Conservation (phyloP, 768 basidiomycete genomes). For the Scleroderma citrinum region DNA sequence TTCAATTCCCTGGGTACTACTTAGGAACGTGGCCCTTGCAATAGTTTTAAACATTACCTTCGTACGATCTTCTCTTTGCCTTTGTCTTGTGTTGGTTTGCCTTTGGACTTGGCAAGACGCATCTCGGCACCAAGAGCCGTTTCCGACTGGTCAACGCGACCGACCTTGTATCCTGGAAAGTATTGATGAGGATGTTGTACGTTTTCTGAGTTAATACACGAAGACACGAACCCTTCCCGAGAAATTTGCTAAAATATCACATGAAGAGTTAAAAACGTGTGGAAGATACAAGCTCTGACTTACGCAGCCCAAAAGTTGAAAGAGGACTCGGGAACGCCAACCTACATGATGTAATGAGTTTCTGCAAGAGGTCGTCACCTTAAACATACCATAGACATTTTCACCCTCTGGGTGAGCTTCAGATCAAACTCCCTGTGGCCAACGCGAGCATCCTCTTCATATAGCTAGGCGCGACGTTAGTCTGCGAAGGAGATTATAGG, state of each 20-base stretch:
- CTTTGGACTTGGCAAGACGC: constrained; percentile 67
- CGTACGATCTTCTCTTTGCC: constrained; percentile 84
- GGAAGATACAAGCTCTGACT: constrained; percentile 24
- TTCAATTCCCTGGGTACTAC: constrained; percentile 63
- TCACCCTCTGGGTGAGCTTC: constrained; percentile 86
- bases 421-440: constrained; percentile 95
- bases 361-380: not conserved
- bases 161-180: constrained; percentile 78
- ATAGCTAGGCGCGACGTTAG: constrained; percentile 41
- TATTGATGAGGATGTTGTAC: not conserved
- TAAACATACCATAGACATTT: constrained; percentile 90
- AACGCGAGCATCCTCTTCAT: constrained; percentile 91
- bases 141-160: constrained; percentile 94
- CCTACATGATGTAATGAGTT: constrained; percentile 37
- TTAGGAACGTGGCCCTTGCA: not conserved
- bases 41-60: constrained; percentile 36
- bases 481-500: not conserved
- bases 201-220: not conserved
- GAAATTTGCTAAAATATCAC: constrained; percentile 55
- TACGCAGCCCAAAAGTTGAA: constrained; percentile 93
- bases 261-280: not conserved
- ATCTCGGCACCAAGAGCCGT: constrained; percentile 97
- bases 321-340: constrained; percentile 90
- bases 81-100: constrained; percentile 42
- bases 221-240: constrained; percentile 57